A percentile compares a stretch with the other conserved stretches of the same genome.
These are phyloP conservation scores for Malassezia obtusa DNA, from an alignment of 1,284 basidiomycete genomes.

Conservation along the genomic window DNA sequence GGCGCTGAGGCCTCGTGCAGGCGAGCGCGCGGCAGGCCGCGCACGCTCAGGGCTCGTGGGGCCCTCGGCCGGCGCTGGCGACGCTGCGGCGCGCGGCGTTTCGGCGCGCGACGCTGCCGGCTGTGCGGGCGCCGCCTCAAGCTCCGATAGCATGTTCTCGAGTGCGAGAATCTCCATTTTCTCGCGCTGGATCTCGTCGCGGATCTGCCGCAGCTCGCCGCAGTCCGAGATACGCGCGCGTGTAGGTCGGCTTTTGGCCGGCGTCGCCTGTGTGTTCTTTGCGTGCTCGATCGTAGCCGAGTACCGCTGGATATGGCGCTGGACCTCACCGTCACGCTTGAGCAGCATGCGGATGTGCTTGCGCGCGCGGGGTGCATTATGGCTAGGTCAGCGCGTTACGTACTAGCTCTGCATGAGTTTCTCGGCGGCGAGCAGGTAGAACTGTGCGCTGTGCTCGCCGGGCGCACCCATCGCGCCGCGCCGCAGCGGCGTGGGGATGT, in stretches of 20 bases:
- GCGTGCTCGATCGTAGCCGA: constrained; percentile 22
- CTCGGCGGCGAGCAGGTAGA: constrained; percentile 12
- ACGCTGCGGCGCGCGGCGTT: neutral
- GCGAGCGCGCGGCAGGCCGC: too few species aligned
- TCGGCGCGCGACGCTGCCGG: neutral
- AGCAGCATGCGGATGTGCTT: constrained; percentile 43
- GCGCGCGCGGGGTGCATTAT: constrained; percentile 30
- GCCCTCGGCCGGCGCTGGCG: neutral
- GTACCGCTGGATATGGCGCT: constrained; percentile 21
- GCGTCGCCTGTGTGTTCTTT: constrained; percentile 5
- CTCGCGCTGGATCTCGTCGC: constrained; percentile 32
- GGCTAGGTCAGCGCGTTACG: constrained; percentile 3
- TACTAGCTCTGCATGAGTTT: constrained; percentile 6
- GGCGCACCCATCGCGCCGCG: constrained; percentile 33
- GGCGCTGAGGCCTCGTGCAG: too few species aligned
- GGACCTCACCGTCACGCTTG: constrained; percentile 26
- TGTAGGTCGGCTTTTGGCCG: neutral
- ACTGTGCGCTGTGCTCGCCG: constrained; percentile 22
- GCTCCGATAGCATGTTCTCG: constrained; percentile 36
- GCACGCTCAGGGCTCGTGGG: neutral
- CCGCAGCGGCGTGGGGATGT: constrained; percentile 13
- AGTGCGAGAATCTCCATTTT: constrained; percentile 45
- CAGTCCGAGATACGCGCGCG: neutral
- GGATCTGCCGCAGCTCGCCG: constrained; percentile 16
- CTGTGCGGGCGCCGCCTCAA: constrained; percentile 6